phyloP scores from a whole-genome alignment of 352 stramenopile genomes.

The Phytophthora rubi region DNA sequence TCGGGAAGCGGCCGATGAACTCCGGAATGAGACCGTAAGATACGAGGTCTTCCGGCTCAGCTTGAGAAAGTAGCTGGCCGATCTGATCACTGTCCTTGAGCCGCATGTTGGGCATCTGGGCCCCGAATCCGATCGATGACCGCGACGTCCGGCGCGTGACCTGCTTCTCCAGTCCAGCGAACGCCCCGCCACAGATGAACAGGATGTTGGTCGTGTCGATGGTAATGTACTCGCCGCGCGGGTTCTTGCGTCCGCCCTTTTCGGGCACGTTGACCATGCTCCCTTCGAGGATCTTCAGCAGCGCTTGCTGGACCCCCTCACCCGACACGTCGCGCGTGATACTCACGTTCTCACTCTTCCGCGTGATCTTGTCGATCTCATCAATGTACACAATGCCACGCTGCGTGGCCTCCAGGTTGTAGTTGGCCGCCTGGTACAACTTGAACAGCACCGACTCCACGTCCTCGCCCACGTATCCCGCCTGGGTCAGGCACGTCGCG shows the following conservation, averaged over 20 bases:
- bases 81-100: conserved; percentile 85
- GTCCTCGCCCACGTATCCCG: conserved; percentile 98
- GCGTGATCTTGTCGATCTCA: conserved; percentile 98
- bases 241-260: conserved; percentile 97
- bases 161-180: conserved; percentile 95
- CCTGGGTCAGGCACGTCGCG: conserved; percentile 97
- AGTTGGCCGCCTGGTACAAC: conserved; percentile 96
- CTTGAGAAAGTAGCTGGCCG: conserved; percentile 91
- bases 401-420: conserved; percentile 96
- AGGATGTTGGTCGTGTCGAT: conserved; percentile 99
- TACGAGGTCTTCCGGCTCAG: conserved; percentile 96
- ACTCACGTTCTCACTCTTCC: conserved; percentile 89
- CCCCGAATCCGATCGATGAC: conserved; percentile 97
- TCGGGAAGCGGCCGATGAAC: conserved; percentile 98
- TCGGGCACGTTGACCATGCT: conserved; percentile 98
- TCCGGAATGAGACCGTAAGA: conserved; percentile 98
- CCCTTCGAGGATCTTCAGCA: conserved; percentile 99
- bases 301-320: conserved; percentile 98
- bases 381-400: conserved; percentile 99
- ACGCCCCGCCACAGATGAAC: conserved; percentile 98
- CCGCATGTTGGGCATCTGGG: conserved; percentile 90
- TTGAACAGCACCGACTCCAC: conserved; percentile 98
- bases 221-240: conserved; percentile 95
- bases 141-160: conserved; percentile 93
- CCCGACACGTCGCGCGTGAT: conserved; percentile 98